Conservation (phyloP, 208 protist species). For the Histomonas meleagridis region DNA sequence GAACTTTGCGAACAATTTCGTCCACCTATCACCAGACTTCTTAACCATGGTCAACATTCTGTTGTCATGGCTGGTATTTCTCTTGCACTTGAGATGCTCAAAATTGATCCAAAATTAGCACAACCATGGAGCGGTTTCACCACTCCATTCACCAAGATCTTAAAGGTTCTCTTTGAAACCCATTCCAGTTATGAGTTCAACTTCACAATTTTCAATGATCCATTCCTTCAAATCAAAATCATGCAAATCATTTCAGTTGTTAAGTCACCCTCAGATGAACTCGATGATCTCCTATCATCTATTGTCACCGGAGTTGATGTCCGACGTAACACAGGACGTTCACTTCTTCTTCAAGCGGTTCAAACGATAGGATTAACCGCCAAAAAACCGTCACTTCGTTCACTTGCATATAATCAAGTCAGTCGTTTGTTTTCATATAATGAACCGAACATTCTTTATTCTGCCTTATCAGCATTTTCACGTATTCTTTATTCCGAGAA, state of each 20-base stretch:
- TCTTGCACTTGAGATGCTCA: neutral
- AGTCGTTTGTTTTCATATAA: neutral
- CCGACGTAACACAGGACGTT: neutral
- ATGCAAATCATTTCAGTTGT: neutral
- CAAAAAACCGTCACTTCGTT: neutral
- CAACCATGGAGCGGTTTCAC: neutral
- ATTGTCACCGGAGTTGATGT: neutral
- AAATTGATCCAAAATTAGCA: slow-evolving; percentile 7
- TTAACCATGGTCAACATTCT: neutral
- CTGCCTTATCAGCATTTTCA: neutral
- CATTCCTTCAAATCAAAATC: neutral
- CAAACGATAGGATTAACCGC: neutral
- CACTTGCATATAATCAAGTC: neutral
- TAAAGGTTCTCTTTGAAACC: neutral
- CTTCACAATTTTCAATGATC: neutral
- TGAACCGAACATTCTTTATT: neutral
- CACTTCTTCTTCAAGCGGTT: neutral
- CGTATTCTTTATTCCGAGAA: neutral
- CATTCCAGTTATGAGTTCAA: neutral
- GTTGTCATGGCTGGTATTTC: neutral
- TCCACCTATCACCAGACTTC: neutral
- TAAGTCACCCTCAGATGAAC: neutral
- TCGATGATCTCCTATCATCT: neutral
- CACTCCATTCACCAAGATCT: neutral
- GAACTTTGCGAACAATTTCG: neutral